Base-by-base conservation (phyloP, 2,329 filamentous ascomycete genomes). In the Seiridium cupressi region DNA sequence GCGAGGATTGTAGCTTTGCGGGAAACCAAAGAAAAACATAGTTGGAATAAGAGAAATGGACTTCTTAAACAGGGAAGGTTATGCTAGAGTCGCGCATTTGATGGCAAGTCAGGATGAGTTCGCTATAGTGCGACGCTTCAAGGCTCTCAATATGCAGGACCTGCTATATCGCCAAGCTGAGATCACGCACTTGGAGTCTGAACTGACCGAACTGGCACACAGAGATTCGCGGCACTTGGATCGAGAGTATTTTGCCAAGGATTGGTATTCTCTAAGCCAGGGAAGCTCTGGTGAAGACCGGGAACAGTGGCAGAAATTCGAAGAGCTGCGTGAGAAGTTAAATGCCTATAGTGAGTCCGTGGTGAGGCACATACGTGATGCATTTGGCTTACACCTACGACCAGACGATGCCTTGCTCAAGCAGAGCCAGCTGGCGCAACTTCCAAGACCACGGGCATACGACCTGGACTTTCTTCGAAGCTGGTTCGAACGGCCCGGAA, bases 101-200 rank as follows among this genome's bases (percentile, higher is more conserved):
- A 70, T 76, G 55, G 64, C 67, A 1, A 68, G 64, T 6, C 58
- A 68, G 38, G 46, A 59, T 9, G 65, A 69, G 54, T 57, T 66
- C 42, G 67, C 68, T 5, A 69, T 72, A 0, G 65, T 72, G 13
- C 64, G 69, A 44, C 65, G 70, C 1, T 73, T 73, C 57, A 57
- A 62, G 31, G 35, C 55, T 8, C 60, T 73, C 6, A 70, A 73
- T 55, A 54, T 60, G 6, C 63, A 67, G 31, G 69, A 69, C 51
- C 38, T 73, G 4, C 65, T 73, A 3, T 71, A 69, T 51, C 51
- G 68, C 26, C 72, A 74, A 59, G 70, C 68, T 3, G 70, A 73
- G 58, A 58, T 73, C 18, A 60, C 64, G 0, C 55, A 69, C 34
- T 60, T 72, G 1, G 64, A 72, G 49, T 54, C 64, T 9, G 60